Conservation (phyloP, 495 filamentous ascomycete genomes). For the Pseudotulostoma volvatum region DNA sequence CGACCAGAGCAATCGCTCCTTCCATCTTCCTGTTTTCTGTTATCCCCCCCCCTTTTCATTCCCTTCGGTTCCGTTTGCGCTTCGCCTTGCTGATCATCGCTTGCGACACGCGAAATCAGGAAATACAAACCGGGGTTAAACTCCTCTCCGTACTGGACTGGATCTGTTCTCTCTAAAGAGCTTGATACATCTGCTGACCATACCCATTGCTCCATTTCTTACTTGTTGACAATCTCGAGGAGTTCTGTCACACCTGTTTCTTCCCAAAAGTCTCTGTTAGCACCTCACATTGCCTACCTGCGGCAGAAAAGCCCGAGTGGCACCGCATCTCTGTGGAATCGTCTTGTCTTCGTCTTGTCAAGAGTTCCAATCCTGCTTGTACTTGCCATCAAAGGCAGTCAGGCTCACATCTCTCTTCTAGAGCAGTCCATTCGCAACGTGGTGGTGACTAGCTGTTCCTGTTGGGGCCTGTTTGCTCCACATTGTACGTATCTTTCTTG, state of each 20-base stretch:
- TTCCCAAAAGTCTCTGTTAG: background rate
- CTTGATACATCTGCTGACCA: background rate
- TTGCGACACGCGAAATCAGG: constrained; percentile 8
- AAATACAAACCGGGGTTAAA: constrained; percentile 6
- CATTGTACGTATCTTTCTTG: constrained; percentile 32
- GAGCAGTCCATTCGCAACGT: background rate
- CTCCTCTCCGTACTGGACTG: constrained; percentile 8
- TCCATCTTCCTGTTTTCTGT: background rate
- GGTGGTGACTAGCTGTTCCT: constrained; percentile 2
- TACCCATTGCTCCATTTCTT: background rate
- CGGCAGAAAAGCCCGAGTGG: constrained; percentile 5
- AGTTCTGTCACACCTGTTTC: too few relatives aligned
- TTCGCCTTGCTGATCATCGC: constrained; percentile 3
- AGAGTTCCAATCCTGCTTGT: constrained; percentile 12
- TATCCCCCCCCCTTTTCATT: constrained; percentile 1
- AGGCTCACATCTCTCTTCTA: constrained; percentile 7
- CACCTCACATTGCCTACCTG: constrained; percentile 5
- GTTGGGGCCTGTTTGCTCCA: constrained; percentile 11
- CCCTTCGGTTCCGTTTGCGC: background rate
- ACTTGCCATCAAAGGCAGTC: constrained; percentile 25
- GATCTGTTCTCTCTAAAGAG: constrained; percentile 4
- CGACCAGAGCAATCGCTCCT: background rate
- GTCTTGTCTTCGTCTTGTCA: background rate
- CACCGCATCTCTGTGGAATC: constrained; percentile 12
- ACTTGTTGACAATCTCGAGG: constrained; percentile 7